Evolutionary conservation across 495 filamentous ascomycete species (phyloP).

Genomic region (Penicillium robsamsonii): DNA sequence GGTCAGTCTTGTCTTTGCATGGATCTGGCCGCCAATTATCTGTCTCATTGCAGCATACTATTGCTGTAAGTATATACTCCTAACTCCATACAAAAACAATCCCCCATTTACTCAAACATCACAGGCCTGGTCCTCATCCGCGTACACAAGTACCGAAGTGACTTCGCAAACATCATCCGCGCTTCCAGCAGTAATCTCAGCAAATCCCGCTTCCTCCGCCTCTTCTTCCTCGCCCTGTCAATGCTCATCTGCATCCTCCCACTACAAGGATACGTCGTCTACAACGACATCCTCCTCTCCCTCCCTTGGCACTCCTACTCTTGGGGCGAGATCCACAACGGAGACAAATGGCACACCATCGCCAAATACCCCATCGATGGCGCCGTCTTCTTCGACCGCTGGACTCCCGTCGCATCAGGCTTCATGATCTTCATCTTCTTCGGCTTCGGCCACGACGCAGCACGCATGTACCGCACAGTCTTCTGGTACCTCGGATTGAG

Average conservation of each 20-base stretch:
- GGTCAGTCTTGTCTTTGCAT: conserved; percentile 63
- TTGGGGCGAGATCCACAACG: conserved; percentile 54
- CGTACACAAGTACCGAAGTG: conserved; percentile 61
- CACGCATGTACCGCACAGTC: conserved; percentile 63
- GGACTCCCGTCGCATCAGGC: conserved; percentile 60
- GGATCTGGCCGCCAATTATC: conserved; percentile 65
- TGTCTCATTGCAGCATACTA: conserved; percentile 62
- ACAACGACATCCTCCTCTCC: conserved; percentile 46
- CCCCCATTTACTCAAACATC: conserved; percentile 15
- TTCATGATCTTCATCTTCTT: conserved; percentile 73
- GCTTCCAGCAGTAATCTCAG: conserved; percentile 55
- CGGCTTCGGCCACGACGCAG: conserved; percentile 73
- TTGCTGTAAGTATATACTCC: conserved; percentile 59
- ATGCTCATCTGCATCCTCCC: conserved; percentile 69
- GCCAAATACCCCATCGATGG: conserved; percentile 58
- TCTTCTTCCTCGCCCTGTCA: conserved; percentile 69
- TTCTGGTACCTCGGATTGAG: conserved; percentile 30
- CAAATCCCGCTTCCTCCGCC: conserved; percentile 71
- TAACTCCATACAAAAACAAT: background rate
- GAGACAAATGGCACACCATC: conserved; percentile 55
- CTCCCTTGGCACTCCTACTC: conserved; percentile 48
- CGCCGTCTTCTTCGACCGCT: conserved; percentile 60
- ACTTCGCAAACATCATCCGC: conserved; percentile 58
- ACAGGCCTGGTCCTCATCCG: conserved; percentile 63
- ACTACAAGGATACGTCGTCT: conserved; percentile 58